Evolutionary conservation across 208 protist genomes (phyloP), one percentile per base, ranked within the genome.

Genomic region (Leishmania arabica): DNA sequence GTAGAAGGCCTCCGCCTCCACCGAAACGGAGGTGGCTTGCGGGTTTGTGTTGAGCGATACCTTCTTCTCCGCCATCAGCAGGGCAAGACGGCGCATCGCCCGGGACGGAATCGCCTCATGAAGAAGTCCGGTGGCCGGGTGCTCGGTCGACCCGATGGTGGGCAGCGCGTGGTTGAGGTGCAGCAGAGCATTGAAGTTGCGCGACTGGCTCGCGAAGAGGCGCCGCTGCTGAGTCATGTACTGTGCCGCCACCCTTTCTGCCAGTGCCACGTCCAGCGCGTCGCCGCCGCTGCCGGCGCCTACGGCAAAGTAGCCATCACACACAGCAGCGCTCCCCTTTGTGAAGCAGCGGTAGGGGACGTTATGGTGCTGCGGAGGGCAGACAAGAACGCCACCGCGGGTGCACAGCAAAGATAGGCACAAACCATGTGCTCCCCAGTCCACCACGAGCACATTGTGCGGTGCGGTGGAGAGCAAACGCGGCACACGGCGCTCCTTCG

Each of bases 1-100:
- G 77, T 89, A 94, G 77, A 98, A 94, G 0, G 95, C 95, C 86
- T 98, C 95, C 84, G 96, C 84, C 86, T 96, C 95, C 6, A 98
- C 92, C 6, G 88, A 80, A 2, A 95, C 90, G 60, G 89, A 89
- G 7, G 83, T 74, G 17, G 92, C 89, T 56, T 89, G 89, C 47
- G 85, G 83, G 70, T 91, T 93, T 2, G 83, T 93, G 83, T 91
- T 92, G 42, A 98, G 79, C 27, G 91, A 89, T 27, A 94, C 80
- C 83, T 98, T 98, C 78, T 92, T 92, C 70, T 98, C 93, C 40
- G 93, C 93, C 81, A 93, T 90, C 27, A 88, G 76, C 49, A 96
- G 78, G 1, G 81, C 84, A 56, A 98, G 80, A 7, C 88, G 86
- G 17, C 92, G 90, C 90, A 93, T 88, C n/a, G 93, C 86, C 45